These are phyloP conservation scores for Gracilaria domingensis DNA, from an alignment of 23 red algal genomes.

Conservation along the genomic window DNA sequence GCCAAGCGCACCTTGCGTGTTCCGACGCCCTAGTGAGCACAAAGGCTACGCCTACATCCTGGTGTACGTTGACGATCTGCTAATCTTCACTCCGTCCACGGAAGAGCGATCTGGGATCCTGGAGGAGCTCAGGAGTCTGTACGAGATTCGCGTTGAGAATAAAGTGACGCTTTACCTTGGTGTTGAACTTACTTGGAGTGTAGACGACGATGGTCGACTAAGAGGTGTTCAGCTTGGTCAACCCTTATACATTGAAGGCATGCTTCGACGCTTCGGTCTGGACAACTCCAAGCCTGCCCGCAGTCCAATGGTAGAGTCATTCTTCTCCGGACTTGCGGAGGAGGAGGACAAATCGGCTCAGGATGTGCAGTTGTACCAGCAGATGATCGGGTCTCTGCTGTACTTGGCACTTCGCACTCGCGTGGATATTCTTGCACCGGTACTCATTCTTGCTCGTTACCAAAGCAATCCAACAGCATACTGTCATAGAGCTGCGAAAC, in stretches of 20 bases:
- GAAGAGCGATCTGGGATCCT: background rate
- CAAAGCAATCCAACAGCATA: constrained; percentile 41
- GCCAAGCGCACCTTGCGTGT: constrained; percentile 2
- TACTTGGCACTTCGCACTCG: constrained; percentile 36
- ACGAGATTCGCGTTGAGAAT: constrained; percentile 22
- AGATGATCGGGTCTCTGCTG: constrained; percentile 18
- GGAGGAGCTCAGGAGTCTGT: constrained; percentile 17
- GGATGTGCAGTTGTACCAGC: constrained; percentile 12
- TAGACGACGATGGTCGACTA: background rate
- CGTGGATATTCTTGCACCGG: constrained; percentile 26
- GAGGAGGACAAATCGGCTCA: background rate
- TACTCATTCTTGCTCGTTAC: constrained; percentile 25
- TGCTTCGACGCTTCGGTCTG: constrained; percentile 5
- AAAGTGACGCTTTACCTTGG: constrained; percentile 17
- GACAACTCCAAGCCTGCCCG: constrained; percentile 20
- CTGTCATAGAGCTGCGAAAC: constrained; percentile 40
- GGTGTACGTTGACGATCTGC: constrained; percentile 46
- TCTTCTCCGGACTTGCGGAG: constrained; percentile 3
- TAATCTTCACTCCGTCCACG: background rate
- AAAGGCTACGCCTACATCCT: background rate
- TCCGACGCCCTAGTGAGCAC: background rate
- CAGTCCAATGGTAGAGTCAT: constrained; percentile 19
- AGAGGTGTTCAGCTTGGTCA: background rate
- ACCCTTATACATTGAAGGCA: constrained; percentile 4
- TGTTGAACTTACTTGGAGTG: background rate